These are phyloP conservation scores for Apiospora koreana DNA, from an alignment of 2,329 filamentous ascomycete species.

Conservation along the genomic window DNA sequence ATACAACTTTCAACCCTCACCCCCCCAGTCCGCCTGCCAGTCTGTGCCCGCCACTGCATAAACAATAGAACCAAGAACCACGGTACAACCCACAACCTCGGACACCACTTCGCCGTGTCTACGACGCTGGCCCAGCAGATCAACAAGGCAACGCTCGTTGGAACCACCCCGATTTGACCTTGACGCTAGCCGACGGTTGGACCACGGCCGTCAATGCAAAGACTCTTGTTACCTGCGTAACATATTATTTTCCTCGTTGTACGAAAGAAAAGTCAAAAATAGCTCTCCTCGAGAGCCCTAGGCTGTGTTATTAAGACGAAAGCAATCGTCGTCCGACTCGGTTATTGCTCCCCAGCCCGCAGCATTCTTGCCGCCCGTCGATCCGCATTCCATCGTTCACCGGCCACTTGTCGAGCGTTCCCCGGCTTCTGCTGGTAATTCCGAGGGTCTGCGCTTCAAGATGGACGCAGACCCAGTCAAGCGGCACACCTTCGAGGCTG, in stretches of 20 bases:
- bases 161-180: conserved; percentile 4
- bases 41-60: conserved; percentile 2
- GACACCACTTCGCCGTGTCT: neutral
- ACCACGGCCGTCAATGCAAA: conserved; percentile 4
- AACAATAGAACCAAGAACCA: conserved; percentile 4
- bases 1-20: neutral
- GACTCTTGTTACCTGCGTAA: neutral
- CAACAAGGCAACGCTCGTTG: conserved; percentile 6
- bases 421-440: conserved; percentile 4
- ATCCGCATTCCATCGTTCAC: conserved; percentile 30
- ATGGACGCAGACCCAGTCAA: conserved; percentile 29
- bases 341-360: conserved; percentile 1
- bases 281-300: neutral
- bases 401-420: conserved; percentile 22
- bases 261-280: neutral
- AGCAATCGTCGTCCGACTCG: neutral
- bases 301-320: neutral
- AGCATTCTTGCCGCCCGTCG: conserved; percentile 27
- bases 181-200: conserved; percentile 4
- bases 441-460: conserved; percentile 23
- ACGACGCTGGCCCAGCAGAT: conserved; percentile 6
- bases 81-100: neutral
- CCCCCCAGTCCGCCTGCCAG: neutral
- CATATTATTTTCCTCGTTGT: neutral
- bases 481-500: conserved; percentile 13